phyloP scores from a whole-genome alignment of 2,329 filamentous ascomycete genomes.

The Claviceps cyperi region DNA sequence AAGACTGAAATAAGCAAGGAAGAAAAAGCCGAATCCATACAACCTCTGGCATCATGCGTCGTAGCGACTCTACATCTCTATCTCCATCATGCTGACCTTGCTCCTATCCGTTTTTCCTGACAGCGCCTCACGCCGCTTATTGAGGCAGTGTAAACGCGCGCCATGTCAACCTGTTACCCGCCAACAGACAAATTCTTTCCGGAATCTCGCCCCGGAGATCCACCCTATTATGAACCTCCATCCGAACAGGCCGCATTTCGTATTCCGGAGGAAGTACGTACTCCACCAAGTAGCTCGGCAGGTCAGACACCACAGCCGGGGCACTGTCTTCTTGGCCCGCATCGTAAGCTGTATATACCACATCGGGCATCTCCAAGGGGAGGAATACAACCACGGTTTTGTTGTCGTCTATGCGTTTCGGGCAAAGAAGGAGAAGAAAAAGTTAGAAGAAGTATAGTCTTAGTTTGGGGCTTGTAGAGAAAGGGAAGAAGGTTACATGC shows the following conservation, averaged over 20 bases:
- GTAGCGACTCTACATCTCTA: neutral
- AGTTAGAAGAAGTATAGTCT: neutral
- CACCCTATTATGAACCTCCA: slow-evolving; percentile 35
- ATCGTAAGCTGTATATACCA: slow-evolving; percentile 24
- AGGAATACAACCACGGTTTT: slow-evolving; percentile 17
- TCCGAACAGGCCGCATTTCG: slow-evolving; percentile 25
- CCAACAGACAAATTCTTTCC: slow-evolving; percentile 35
- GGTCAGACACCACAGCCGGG: slow-evolving; percentile 1
- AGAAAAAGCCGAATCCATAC: neutral
- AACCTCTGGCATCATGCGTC: neutral
- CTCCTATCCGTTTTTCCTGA: neutral
- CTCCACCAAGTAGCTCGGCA: slow-evolving; percentile 7
- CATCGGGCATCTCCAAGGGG: slow-evolving; percentile 21
- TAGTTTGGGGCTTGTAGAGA: neutral
- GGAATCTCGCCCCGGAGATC: slow-evolving; percentile 31
- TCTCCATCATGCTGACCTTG: neutral
- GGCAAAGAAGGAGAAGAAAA: neutral
- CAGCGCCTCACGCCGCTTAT: neutral
- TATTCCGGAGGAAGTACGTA: slow-evolving; percentile 16
- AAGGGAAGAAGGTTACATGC: neutral
- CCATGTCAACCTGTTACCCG: slow-evolving; percentile 31
- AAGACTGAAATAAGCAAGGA: neutral
- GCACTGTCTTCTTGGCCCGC: slow-evolving; percentile 7
- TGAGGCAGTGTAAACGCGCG: slow-evolving; percentile 30
- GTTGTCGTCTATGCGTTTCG: slow-evolving; percentile 10